Evolutionary conservation across 1,139 yeast genomes (phyloP).

Genomic region (Taphrina deformans): DNA sequence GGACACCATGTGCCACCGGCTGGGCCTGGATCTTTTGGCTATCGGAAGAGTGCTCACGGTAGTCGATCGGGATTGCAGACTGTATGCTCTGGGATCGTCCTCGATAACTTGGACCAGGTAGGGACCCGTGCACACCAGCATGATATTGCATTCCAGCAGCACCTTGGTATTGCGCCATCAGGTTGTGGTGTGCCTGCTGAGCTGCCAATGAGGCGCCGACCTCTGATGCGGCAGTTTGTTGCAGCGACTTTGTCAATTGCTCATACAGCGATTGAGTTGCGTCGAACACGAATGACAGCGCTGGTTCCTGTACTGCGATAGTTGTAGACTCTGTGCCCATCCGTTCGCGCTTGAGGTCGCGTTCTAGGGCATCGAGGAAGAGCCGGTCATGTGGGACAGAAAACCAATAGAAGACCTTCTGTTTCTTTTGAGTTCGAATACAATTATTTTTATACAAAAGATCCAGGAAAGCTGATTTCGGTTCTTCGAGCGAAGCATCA

Average conservation of each 20-base stretch:
- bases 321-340: slow-evolving; percentile 47
- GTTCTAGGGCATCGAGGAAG: slow-evolving; percentile 89
- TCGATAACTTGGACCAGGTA: slow-evolving; percentile 2
- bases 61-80: slow-evolving; percentile 22
- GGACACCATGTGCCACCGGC: neutral
- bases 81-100: slow-evolving; percentile 27
- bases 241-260: slow-evolving; percentile 44
- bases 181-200: slow-evolving; percentile 28
- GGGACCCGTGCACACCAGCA: slow-evolving; percentile 1
- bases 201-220: slow-evolving; percentile 34
- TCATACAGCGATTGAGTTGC: slow-evolving; percentile 47
- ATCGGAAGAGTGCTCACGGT: slow-evolving; percentile 4
- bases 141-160: neutral
- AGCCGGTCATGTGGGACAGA: slow-evolving; percentile 91
- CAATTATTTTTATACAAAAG: slow-evolving; percentile 84
- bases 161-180: slow-evolving; percentile 6
- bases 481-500: slow-evolving; percentile 85
- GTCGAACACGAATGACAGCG: slow-evolving; percentile 48
- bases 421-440: slow-evolving; percentile 91
- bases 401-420: slow-evolving; percentile 95
- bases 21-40: neutral
- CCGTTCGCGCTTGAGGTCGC: slow-evolving; percentile 80
- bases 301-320: slow-evolving; percentile 50
- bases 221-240: slow-evolving; percentile 38
- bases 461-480: slow-evolving; percentile 81